These are phyloP conservation scores for Saxispiralis lemnorum DNA, from an alignment of 495 filamentous ascomycete genomes.

Conservation along the genomic window DNA sequence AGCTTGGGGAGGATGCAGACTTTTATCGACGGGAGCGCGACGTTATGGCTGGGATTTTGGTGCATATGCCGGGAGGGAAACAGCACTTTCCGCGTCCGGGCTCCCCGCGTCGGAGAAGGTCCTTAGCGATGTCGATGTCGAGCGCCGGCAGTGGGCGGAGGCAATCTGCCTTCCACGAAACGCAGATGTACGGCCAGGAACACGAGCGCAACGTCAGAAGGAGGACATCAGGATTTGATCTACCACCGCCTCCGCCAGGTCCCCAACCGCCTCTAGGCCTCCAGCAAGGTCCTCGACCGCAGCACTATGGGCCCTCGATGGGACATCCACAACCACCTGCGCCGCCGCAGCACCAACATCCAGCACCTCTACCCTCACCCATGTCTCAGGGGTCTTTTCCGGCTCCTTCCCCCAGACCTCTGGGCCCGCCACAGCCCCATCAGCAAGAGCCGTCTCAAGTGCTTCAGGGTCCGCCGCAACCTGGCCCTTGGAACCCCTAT, in stretches of 20 bases:
- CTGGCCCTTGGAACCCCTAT: no score
- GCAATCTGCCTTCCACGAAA: background rate
- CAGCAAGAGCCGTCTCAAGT: no score
- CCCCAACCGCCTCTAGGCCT: background rate
- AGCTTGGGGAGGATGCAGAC: constrained; percentile 24
- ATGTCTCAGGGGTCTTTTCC: no score
- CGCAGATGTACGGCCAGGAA: constrained; percentile 2
- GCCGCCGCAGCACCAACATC: no score
- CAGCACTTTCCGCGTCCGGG: constrained; percentile 22
- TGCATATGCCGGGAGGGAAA: constrained; percentile 18
- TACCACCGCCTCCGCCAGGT: constrained; percentile 5
- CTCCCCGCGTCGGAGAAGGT: constrained; percentile 17
- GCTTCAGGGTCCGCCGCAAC: no score
- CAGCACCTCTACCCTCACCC: no score
- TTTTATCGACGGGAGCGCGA: constrained; percentile 27
- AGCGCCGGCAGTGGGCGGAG: background rate
- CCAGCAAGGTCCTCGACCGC: no score
- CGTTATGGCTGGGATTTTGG: constrained; percentile 19
- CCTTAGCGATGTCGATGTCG: constrained; percentile 2
- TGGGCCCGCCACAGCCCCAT: no score
- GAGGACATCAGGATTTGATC: constrained; percentile 9
- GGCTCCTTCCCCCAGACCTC: no score
- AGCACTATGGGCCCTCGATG: no score
- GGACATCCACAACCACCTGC: no score
- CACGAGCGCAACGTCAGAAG: constrained; percentile 10